Conservation (phyloP, 306 rosid genomes). For the Lathyrus sativus region DNA sequence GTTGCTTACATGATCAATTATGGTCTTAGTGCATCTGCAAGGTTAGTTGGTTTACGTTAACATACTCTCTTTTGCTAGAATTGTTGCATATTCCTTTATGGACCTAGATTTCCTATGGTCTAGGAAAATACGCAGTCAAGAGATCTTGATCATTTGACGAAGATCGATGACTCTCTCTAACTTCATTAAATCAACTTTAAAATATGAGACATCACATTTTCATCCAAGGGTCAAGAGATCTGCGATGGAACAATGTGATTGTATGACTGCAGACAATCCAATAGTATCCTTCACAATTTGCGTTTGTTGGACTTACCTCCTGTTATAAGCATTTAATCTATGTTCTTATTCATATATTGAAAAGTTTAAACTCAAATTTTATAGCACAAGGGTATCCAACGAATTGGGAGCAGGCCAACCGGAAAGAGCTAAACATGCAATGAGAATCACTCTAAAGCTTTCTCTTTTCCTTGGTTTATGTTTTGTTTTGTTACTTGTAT, state of each 20-base stretch:
- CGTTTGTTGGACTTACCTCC: not conserved
- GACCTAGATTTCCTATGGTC: not conserved
- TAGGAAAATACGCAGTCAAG: not conserved
- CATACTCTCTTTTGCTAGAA: not conserved
- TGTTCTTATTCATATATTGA: constrained; percentile 17
- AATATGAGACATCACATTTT: not conserved
- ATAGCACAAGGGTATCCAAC: constrained; percentile 84
- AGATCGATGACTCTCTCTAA: not conserved
- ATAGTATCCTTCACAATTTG: too few species aligned
- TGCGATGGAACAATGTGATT: not conserved
- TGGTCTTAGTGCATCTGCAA: constrained; percentile 84
- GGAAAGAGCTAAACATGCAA: constrained; percentile 62
- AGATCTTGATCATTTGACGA: not conserved
- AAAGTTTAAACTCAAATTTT: not conserved
- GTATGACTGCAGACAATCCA: not conserved
- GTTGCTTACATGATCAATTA: constrained; percentile 66
- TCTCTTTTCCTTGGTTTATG: constrained; percentile 58
- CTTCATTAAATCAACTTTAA: not conserved
- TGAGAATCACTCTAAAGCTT: constrained; percentile 69
- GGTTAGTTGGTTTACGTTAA: constrained; percentile 47
- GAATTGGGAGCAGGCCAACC: constrained; percentile 81
- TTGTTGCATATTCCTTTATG: too few species aligned
- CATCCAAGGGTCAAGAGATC: not conserved
- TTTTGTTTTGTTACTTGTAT: constrained; percentile 50
- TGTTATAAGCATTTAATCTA: not conserved